A percentile compares a stretch with the other conserved stretches of the same genome.
Conservation (phyloP, 2,329 filamentous ascomycete genomes). For the Alternaria sp. region DNA sequence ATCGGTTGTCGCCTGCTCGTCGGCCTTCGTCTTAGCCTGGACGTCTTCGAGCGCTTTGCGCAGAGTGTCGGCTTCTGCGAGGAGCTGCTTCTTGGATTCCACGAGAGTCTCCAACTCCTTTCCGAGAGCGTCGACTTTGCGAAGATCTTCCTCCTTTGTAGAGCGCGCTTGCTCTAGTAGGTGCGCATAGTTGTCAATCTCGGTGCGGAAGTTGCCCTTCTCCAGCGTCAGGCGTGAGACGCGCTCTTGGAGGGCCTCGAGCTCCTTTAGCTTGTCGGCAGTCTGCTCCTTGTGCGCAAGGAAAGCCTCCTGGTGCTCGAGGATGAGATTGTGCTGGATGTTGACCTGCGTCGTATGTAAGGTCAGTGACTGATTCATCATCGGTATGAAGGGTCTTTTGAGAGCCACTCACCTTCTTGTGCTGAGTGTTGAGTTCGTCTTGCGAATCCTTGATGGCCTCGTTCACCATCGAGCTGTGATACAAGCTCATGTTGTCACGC, state of each 20-base stretch:
- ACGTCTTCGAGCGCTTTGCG: conserved; percentile 18
- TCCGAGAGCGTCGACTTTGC: conserved; percentile 16
- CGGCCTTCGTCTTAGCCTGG: conserved; percentile 22
- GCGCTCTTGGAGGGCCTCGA: conserved; percentile 30
- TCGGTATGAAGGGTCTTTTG: background rate
- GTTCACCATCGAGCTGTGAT: conserved; percentile 32
- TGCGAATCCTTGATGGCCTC: conserved; percentile 30
- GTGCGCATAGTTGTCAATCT: conserved; percentile 28
- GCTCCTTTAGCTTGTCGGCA: conserved; percentile 26
- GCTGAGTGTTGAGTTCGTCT: conserved; percentile 32
- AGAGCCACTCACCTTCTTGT: conserved; percentile 27
- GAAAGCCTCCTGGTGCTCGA: conserved; percentile 38
- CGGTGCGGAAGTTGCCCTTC: conserved; percentile 34
- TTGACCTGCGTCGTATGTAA: no score
- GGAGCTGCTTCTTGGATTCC: conserved; percentile 24
- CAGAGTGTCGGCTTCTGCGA: conserved; percentile 22
- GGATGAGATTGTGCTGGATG: conserved; percentile 34
- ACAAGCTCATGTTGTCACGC: conserved; percentile 34
- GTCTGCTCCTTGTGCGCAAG: conserved; percentile 28
- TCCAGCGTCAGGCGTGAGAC: conserved; percentile 38
- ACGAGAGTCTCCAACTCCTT: conserved; percentile 23
- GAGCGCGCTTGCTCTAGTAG: conserved; percentile 19
- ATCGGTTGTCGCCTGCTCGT: conserved; percentile 20
- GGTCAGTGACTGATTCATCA: background rate
- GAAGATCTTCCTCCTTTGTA: conserved; percentile 10